Evolutionary conservation across 1,139 yeast genomes (phyloP).

Genomic region (Sugiyamaella grinbergsii): DNA sequence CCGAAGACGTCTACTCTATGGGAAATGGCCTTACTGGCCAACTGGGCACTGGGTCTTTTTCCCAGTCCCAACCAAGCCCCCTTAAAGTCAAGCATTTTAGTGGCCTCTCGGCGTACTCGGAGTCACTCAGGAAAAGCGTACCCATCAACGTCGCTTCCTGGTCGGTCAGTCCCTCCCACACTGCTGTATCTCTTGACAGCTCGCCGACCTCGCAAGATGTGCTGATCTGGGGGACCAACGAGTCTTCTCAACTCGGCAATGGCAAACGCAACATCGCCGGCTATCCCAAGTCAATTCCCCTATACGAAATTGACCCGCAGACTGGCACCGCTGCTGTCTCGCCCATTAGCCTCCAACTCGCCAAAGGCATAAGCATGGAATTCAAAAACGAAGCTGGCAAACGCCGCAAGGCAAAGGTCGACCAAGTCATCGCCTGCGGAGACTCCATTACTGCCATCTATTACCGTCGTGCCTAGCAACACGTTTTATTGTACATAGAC

Average conservation of each 20-base stretch:
- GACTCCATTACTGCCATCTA: slow-evolving; percentile 63
- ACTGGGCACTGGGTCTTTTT: slow-evolving; percentile 73
- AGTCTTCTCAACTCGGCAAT: slow-evolving; percentile 79
- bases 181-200: slow-evolving; percentile 55
- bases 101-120: slow-evolving; percentile 50
- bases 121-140: slow-evolving; percentile 41
- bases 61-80: slow-evolving; percentile 75
- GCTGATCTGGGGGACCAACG: slow-evolving; percentile 81
- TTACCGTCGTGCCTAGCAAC: slow-evolving; percentile 36
- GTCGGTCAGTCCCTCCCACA: slow-evolving; percentile 67
- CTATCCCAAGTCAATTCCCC: slow-evolving; percentile 62
- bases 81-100: slow-evolving; percentile 52
- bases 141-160: slow-evolving; percentile 55
- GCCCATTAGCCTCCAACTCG: slow-evolving; percentile 7
- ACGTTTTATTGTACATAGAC: slow-evolving; percentile 1
- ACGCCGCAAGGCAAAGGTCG: slow-evolving; percentile 38
- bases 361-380: slow-evolving; percentile 14
- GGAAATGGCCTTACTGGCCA: slow-evolving; percentile 92
- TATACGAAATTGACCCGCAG: slow-evolving; percentile 33
- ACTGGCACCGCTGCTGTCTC: slow-evolving; percentile 7
- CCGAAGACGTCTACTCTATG: slow-evolving; percentile 50
- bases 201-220: slow-evolving; percentile 50
- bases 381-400: slow-evolving; percentile 34
- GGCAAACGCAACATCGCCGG: slow-evolving; percentile 66
- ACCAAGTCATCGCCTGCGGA: slow-evolving; percentile 67